A percentile compares a stretch with the other conserved stretches of the same genome.
phyloP scores from a whole-genome alignment of 495 filamentous ascomycete genomes.

The Aspergillus ostianus region DNA sequence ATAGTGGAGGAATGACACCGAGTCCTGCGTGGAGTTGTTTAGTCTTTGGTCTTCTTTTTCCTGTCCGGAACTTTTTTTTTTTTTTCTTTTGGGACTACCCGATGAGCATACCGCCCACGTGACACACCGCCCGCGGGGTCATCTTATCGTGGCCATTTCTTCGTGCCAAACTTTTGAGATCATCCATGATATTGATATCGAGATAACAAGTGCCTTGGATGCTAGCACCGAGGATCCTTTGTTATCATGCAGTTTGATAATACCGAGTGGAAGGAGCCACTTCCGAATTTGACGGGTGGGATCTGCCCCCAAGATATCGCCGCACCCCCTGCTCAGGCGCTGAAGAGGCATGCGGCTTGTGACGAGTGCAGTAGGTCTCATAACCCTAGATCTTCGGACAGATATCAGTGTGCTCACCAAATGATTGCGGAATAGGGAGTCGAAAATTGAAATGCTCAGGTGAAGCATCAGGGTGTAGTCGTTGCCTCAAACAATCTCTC shows the following conservation, averaged over 20 bases:
- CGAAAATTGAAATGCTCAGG: conserved; percentile 52
- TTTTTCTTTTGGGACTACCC: conserved; percentile 25
- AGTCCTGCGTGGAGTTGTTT: conserved; percentile 12
- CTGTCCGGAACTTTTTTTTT: conserved; percentile 29
- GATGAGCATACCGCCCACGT: conserved; percentile 42
- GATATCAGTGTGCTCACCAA: conserved; percentile 16
- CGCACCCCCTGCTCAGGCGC: conserved; percentile 12
- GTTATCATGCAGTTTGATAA: conserved; percentile 15
- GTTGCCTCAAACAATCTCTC: conserved; percentile 43
- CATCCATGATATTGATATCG: background rate
- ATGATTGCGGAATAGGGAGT: conserved; percentile 30
- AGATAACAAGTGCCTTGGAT: background rate
- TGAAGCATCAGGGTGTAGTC: conserved; percentile 38
- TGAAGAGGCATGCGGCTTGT: conserved; percentile 43
- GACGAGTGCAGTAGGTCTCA: conserved; percentile 42
- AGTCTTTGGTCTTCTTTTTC: conserved; percentile 10
- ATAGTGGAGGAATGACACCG: conserved; percentile 26
- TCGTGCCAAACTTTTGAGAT: background rate
- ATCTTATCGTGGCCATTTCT: conserved; percentile 15
- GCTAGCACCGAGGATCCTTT: background rate
- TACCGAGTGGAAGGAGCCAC: conserved; percentile 9
- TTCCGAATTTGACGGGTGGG: conserved; percentile 5
- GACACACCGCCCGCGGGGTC: conserved; percentile 35
- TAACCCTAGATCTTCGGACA: background rate
- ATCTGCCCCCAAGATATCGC: conserved; percentile 8